Base-by-base conservation (phyloP, 345 rosid genomes). In the Isatis tinctoria region DNA sequence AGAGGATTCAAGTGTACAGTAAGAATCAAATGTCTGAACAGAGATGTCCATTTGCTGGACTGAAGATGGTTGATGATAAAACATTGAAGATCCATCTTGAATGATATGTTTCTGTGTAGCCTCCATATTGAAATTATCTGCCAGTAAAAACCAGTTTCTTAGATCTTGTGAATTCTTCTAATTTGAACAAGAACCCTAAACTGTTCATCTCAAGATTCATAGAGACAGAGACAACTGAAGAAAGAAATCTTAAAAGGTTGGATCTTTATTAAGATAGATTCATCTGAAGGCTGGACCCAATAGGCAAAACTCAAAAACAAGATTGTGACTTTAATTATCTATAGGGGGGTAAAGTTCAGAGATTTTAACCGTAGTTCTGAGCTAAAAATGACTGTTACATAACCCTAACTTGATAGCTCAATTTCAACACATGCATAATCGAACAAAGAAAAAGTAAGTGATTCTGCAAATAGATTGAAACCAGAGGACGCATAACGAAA, bases 1-100 rank as follows among this genome's bases (percentile, higher is more conserved):
- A 36, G 92, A 85, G 2, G 96, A 85, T 43, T 90, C 96, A 60
- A 83, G 78, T 33, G 83, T 82, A 77, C 87, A 72, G 59, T 75
- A 78, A 24, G 82, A 89, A 22, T 85, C 88, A 79, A 74, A 79
- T 18, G 85, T 74, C 78, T 82, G 80, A 40, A 73, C 83, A 3
- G 89, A 80, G 43, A 73, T 64, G 35, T 75, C 76, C 35, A 83
- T 72, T 16, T 76, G 49, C 26, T 76, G 16, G 2, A 77, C 76
- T 48, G 57, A 49, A 47, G 74, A 60, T 67, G 79, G 80, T 64
- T 82, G 84, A 85, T 84, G 86, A 62, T 57, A 67, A 74, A 74
- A 87, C 85, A 79, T 69, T 65, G 81, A 49, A 72, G 81, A 78
- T 16, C 81, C 81, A 40, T 78, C 86, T 44, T 78, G 66, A 70